Percentiles rank a stretch among this genome's conserved stretches.
These are phyloP conservation scores for Raphanus hybrid DNA, from an alignment of 441 rosid species.

Conservation along the genomic window DNA sequence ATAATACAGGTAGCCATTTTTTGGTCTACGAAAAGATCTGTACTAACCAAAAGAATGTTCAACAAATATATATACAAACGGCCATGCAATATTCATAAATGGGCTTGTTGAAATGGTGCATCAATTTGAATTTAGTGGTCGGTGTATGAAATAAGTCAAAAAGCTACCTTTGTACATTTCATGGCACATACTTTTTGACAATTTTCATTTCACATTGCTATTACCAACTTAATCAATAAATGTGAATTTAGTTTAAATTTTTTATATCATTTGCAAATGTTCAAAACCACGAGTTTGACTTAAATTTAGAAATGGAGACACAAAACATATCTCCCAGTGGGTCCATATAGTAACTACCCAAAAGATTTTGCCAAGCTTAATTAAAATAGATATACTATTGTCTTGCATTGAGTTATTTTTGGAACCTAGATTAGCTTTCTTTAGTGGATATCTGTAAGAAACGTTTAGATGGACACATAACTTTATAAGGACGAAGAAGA, in stretches of 20 bases:
- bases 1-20: background rate
- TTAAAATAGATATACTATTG: background rate
- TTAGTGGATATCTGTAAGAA: background rate
- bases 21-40: slow-evolving; percentile 8
- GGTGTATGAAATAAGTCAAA: slow-evolving; percentile 37
- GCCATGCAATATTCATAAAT: slow-evolving; percentile 5
- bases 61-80: background rate
- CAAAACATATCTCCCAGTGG: slow-evolving; percentile 22
- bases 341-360: slow-evolving; percentile 20
- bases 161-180: slow-evolving; percentile 22
- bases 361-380: slow-evolving; percentile 18
- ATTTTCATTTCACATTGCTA: slow-evolving; percentile 36
- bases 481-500: background rate
- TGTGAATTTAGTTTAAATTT: background rate
- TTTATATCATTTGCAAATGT: background rate
- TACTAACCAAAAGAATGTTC: background rate
- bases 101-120: slow-evolving; percentile 23
- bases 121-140: slow-evolving; percentile 36
- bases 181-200: slow-evolving; percentile 31
- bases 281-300: slow-evolving; percentile 35
- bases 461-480: background rate
- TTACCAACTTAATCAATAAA: background rate
- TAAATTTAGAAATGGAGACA: slow-evolving; percentile 22
- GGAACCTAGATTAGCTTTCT: slow-evolving; percentile 11
- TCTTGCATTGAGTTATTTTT: too few relatives aligned